A percentile compares a stretch with the other conserved stretches of the same genome.
These are phyloP conservation scores for Fonsecaea pedrosoi DNA, from an alignment of 2,329 filamentous ascomycete genomes.

Conservation along the genomic window DNA sequence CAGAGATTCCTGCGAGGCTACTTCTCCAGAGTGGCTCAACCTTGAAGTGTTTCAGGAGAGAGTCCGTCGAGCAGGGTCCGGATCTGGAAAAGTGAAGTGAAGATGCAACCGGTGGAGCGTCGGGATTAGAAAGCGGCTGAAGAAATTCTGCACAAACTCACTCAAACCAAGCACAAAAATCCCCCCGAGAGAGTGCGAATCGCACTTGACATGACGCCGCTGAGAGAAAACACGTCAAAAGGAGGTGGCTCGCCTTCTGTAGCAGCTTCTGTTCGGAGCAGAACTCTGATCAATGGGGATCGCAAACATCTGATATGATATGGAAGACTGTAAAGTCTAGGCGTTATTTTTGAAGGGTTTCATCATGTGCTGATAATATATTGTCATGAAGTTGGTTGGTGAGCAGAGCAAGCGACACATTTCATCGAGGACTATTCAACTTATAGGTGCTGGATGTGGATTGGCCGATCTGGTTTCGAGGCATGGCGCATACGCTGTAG, in stretches of 20 bases:
- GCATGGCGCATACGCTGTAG: neutral
- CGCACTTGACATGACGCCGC: neutral
- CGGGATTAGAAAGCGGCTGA: neutral
- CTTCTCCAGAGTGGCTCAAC: neutral
- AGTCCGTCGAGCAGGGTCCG: neutral
- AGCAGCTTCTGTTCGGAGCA: neutral
- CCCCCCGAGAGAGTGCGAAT: neutral
- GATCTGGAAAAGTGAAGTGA: neutral
- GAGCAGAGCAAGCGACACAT: neutral
- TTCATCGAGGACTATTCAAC: neutral
- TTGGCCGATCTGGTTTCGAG: neutral
- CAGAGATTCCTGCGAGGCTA: neutral
- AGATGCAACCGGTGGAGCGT: neutral
- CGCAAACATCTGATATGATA: neutral
- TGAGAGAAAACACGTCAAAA: neutral
- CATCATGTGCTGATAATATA: neutral
- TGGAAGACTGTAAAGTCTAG: neutral
- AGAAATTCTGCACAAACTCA: neutral
- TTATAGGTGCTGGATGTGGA: neutral
- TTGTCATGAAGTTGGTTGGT: neutral
- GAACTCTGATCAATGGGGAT: neutral
- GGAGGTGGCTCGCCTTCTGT: neutral
- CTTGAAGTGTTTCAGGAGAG: neutral
- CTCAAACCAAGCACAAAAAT: neutral
- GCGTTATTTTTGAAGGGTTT: neutral